Base-by-base conservation (phyloP, 2,329 filamentous ascomycete species). In the Penicillium hordei region DNA sequence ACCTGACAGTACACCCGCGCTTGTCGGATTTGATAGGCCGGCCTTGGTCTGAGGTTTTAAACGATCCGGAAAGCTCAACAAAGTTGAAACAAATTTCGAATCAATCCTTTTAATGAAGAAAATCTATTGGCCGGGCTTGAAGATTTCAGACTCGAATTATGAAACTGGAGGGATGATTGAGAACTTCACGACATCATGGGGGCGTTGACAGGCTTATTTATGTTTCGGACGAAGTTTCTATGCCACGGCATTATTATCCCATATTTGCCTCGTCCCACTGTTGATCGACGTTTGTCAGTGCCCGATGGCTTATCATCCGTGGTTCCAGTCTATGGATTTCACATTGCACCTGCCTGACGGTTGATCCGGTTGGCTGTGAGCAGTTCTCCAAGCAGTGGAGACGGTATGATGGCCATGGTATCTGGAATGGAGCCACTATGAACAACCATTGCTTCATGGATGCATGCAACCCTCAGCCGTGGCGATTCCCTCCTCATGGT, bases 401-500 rank as follows among this genome's bases (percentile, higher is more conserved):
- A 74, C 66, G 57, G 66, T 69, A 64, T 71, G 61, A 69, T 68
- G 67, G 61, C 65, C 66, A 70, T 69, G 61, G 61, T 62, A 65
- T 70, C 62, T 65, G 64, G 64, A 64, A 67, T 68, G 60, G 68
- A 66, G 63, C 66, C 64, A 65, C 61, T 62, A 63, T 68, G 67
- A 69, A 67, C 68, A 66, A 70, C 66, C 65, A 65, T 67, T 67
- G 69, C 68, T 72, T 72, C 70, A 70, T 64, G 61, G 61, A 70
- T 75, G 72, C 73, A 75, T 71, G 69, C 65, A 68, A 63, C 69
- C 68, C 64, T 70, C 62, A 70, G 68, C 72, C 68, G 74, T 77
- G 73, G 74, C 71, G 66, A 69, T 60, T 66, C 65, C 57, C 59
- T 68, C 60, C 66, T 57, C 63, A 65, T 69, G 45, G 64, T 63